Evolutionary conservation across 352 stramenopile genomes (phyloP).

Genomic region (Phytophthora pisi): DNA sequence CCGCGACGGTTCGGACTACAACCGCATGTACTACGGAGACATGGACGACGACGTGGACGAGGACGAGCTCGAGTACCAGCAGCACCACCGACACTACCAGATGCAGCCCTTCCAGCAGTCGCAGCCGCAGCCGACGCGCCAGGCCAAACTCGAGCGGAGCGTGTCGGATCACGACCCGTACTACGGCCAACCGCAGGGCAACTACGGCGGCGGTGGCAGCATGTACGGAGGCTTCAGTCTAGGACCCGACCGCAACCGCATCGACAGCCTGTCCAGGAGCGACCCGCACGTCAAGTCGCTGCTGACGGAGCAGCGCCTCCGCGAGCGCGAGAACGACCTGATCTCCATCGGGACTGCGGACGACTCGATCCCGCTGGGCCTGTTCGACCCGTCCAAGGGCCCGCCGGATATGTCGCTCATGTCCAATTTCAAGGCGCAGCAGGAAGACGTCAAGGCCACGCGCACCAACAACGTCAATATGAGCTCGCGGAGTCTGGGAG

Average conservation of each 20-base stretch:
- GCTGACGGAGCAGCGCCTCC: slow-evolving; percentile 68
- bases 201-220: slow-evolving; percentile 18
- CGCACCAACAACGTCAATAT: slow-evolving; percentile 23
- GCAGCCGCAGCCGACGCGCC: slow-evolving; percentile 7
- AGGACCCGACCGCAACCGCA: slow-evolving; percentile 15
- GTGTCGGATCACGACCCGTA: slow-evolving; percentile 38
- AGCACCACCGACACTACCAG: slow-evolving; percentile 42
- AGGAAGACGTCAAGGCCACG: slow-evolving; percentile 35
- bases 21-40: slow-evolving; percentile 44
- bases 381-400: slow-evolving; percentile 45
- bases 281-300: slow-evolving; percentile 61
- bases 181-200: slow-evolving; percentile 28
- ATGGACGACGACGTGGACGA: slow-evolving; percentile 40
- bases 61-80: slow-evolving; percentile 45
- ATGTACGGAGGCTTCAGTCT: slow-evolving; percentile 34
- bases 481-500: slow-evolving; percentile 27
- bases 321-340: slow-evolving; percentile 63
- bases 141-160: slow-evolving; percentile 29
- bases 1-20: slow-evolving; percentile 38
- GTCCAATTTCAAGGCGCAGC: slow-evolving; percentile 27
- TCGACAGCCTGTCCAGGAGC: slow-evolving; percentile 29
- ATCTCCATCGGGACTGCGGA: slow-evolving; percentile 63
- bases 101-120: slow-evolving; percentile 31
- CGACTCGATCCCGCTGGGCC: slow-evolving; percentile 41
- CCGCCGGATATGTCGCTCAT: slow-evolving; percentile 25